Evolutionary conservation across 371 early-diverging fungal genomes (phyloP).

Genomic region (Syncephalastrum racemosum): DNA sequence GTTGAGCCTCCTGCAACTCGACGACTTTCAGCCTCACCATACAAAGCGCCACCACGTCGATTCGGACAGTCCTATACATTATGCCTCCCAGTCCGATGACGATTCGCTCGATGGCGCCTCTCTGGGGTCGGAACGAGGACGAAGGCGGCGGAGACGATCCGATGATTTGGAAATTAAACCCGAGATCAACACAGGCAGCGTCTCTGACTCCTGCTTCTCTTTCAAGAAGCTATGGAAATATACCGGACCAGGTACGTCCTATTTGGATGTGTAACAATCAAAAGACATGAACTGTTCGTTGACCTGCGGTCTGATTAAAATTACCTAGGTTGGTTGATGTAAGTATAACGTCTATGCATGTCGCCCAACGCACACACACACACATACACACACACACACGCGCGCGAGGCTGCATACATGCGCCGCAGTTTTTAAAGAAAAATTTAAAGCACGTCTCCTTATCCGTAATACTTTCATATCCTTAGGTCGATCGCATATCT

Average conservation of each 20-base stretch:
- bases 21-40: background rate
- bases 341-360: conserved; percentile 9
- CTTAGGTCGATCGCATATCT: conserved; percentile 71
- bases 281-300: background rate
- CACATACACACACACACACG: background rate
- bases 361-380: too few relatives aligned
- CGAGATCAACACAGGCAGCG: conserved; percentile 35
- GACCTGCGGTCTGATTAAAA: background rate
- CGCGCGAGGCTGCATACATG: background rate
- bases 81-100: background rate
- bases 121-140: conserved; percentile 1
- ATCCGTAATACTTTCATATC: background rate
- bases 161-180: conserved; percentile 15
- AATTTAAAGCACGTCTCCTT: background rate
- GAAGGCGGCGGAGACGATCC: conserved; percentile 1
- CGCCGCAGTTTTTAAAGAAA: background rate
- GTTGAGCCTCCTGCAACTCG: conserved; percentile 1
- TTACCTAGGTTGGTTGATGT: conserved; percentile 46
- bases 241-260: conserved; percentile 51
- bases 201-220: conserved; percentile 32
- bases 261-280: background rate
- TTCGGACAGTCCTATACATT: background rate
- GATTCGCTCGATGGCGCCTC: background rate
- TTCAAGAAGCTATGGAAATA: conserved; percentile 48
- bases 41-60: background rate